Evolutionary conservation across 192 early-diverging fungal species (phyloP), one percentile per base, ranked within the genome.

Genomic region (Geosiphon pyriformis): DNA sequence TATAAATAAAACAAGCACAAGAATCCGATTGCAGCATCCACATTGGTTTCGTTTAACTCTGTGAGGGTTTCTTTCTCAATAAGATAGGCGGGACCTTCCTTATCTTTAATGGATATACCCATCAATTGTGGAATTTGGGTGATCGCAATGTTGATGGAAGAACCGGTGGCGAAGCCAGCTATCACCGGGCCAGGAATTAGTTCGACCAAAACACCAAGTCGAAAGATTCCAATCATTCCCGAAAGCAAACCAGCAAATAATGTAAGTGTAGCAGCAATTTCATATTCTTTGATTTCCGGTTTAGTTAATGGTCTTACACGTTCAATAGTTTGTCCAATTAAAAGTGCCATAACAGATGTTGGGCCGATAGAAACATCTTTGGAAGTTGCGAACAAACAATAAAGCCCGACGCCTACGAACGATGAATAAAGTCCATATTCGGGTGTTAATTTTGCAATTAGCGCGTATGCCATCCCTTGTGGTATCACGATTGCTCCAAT

Each of bases 101-200:
- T 93, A 76, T 91, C 81, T 68, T 90, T 83, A 23, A 72, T 71
- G 60, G 82, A 80, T 70, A 94, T 86, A 30, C 94, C 93, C 67
- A 95, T 76, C 49, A 94, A 79, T 20, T 80, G 82, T 15, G 89
- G 17, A 55, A 59, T 29, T 67, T 97, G 94, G 50, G 82, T 80
- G 70, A 94, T 84, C 48, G 88, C 82, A 65, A 94, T 91, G 26
- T 81, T 88, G 3, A 90, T 64, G 12, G 88, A 91, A 23, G 89
- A 87, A 8, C 93, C 93, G 1, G 92, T 84, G 64, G 90, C 93
- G 71, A 95, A 97, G 0, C 92, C 94, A 0, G 88, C 87, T 64
- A 96, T 86, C 29, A 90, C 89, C 0, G 92, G 84, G n/a, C 81
- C 73, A 26, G 90, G 86, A 68, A 97, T 90, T 67, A 95, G 94